Conservation (phyloP, 805 yeast species). For the Kodamaea laetipori region DNA sequence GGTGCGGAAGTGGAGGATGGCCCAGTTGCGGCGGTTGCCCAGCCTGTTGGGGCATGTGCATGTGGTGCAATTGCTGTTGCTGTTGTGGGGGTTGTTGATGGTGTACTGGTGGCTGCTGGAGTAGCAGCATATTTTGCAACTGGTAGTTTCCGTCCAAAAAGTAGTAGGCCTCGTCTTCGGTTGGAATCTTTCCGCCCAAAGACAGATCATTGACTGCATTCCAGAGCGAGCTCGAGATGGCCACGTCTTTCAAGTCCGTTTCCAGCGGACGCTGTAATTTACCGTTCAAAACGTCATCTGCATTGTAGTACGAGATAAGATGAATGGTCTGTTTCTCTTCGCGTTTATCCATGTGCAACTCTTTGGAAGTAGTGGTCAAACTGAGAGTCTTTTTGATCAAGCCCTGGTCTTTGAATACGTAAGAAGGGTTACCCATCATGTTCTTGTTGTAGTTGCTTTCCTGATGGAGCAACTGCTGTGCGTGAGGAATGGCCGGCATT, state of each 20-base stretch:
- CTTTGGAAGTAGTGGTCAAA: constrained; percentile 33
- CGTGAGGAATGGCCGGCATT: constrained; percentile 6
- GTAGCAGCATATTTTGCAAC: constrained; percentile 40
- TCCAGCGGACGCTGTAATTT: constrained; percentile 60
- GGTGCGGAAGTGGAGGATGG: constrained; percentile 14
- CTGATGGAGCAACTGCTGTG: constrained; percentile 7
- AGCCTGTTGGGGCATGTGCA: constrained; percentile 4
- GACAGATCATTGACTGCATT: constrained; percentile 58
- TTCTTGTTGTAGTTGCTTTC: constrained; percentile 16
- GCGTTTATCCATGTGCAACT: constrained; percentile 27
- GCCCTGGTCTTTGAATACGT: constrained; percentile 70
- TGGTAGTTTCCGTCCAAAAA: constrained; percentile 48
- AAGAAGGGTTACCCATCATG: constrained; percentile 50
- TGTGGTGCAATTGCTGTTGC: constrained; percentile 14
- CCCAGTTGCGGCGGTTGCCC: constrained; percentile 16
- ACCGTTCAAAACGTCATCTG: constrained; percentile 68
- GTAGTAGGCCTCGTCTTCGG: constrained; percentile 54
- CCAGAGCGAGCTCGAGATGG: constrained; percentile 51
- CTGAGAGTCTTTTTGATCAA: constrained; percentile 82
- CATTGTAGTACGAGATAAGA: constrained; percentile 74
- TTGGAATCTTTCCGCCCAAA: constrained; percentile 55
- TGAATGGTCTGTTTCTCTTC: constrained; percentile 56
- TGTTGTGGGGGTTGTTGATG: constrained; percentile 18
- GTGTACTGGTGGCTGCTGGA: constrained; percentile 23
- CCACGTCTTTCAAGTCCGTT: constrained; percentile 51